Conservation (phyloP, 2,329 filamentous ascomycete genomes). For the Fusarium falciforme region DNA sequence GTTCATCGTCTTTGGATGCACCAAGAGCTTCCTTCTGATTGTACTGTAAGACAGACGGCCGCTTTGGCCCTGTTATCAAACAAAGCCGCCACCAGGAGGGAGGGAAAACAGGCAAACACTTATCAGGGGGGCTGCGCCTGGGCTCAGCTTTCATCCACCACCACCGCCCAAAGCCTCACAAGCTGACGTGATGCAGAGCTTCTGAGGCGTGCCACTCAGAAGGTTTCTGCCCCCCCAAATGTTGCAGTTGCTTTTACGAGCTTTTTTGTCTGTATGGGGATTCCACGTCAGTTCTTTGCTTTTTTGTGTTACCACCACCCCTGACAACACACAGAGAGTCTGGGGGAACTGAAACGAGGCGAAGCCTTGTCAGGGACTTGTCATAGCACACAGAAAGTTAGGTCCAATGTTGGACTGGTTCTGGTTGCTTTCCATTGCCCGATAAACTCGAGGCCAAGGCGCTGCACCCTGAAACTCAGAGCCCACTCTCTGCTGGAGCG, state of each 20-base stretch:
- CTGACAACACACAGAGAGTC: constrained; percentile 17
- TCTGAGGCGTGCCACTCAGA: constrained; percentile 26
- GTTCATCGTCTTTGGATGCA: constrained; percentile 15
- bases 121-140: constrained; percentile 1
- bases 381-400: not conserved
- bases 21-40: not conserved
- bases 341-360: constrained; percentile 15
- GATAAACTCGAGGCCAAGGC: constrained; percentile 24
- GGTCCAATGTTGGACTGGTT: not conserved
- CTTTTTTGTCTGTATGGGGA: not conserved
- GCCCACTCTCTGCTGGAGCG: constrained; percentile 7
- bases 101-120: not conserved
- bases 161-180: constrained; percentile 10
- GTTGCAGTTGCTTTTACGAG: constrained; percentile 9
- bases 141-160: not conserved
- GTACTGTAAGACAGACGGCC: not conserved
- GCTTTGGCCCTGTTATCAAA: constrained; percentile 6
- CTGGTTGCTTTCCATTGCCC: constrained; percentile 25
- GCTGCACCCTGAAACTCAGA: constrained; percentile 17
- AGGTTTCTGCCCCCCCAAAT: not conserved
- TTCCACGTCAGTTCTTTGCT: constrained; percentile 6
- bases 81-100: constrained; percentile 2
- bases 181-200: constrained; percentile 34
- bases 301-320: constrained; percentile 35
- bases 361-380: constrained; percentile 13